These are phyloP conservation scores for Sambucus nigra DNA, from an alignment of 129 eudicot genomes.

Conservation along the genomic window DNA sequence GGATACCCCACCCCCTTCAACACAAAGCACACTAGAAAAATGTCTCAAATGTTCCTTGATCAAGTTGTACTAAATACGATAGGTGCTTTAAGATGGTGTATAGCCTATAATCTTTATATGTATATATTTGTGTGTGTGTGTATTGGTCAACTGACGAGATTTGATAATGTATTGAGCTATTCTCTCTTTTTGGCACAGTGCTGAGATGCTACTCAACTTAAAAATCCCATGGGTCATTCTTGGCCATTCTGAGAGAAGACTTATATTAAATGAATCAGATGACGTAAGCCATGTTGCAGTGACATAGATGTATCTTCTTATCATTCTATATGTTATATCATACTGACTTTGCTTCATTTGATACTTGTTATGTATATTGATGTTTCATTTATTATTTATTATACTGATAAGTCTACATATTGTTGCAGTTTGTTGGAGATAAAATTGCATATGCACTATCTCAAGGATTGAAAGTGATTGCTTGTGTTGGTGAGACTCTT, in stretches of 20 bases:
- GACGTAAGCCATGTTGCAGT: constrained; percentile 24
- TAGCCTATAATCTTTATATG: too few relatives aligned
- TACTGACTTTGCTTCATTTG: neutral
- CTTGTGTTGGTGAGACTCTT: constrained; percentile 70
- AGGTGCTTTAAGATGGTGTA: too few relatives aligned
- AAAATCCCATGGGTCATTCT: constrained; percentile 66
- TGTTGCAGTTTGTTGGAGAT: constrained; percentile 45
- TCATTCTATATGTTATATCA: neutral
- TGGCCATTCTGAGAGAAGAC: constrained; percentile 69
- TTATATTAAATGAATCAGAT: constrained; percentile 38
- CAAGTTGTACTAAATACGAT: too few relatives aligned
- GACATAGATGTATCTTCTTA: neutral
- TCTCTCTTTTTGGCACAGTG: constrained; percentile 23
- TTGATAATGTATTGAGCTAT: neutral
- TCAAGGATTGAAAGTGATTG: constrained; percentile 60
- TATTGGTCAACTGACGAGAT: too few relatives aligned
- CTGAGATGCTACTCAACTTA: constrained; percentile 57
- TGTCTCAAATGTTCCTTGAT: too few relatives aligned
- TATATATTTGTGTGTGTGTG: too few relatives aligned
- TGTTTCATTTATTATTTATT: neutral
- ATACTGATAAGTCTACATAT: neutral
- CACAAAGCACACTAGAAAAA: too few relatives aligned
- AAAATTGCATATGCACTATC: constrained; percentile 58
- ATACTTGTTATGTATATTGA: neutral
- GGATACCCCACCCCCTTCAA: too few relatives aligned